Base-by-base conservation (phyloP, 257 asterid genomes). In the Solanum appendiculatum region DNA sequence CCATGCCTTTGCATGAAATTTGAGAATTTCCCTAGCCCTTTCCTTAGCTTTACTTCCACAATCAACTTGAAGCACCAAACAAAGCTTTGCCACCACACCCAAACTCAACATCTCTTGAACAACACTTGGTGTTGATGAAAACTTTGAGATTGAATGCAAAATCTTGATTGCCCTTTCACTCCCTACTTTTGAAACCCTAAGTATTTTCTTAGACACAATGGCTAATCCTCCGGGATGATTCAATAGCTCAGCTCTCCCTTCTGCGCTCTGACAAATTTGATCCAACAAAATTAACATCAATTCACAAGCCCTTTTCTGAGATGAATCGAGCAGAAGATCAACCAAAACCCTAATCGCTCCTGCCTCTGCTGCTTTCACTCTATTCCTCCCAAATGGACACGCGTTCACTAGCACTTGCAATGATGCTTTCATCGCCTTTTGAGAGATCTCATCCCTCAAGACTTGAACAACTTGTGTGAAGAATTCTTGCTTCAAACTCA, bases 151-250 rank as follows among this genome's bases (percentile, higher is more conserved):
- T 66, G 95, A 96, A 29, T 91, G 48, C 36, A 96, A 82, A 3
- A 96, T 92, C 91, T 94, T 92, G 86, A 95, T 95, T 0, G 90
- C 97, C 37, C 91, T 90, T 27, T 95, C 99, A 23, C 90, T 96
- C 3, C 93, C 98, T 4, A 89, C 91, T 33, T 84, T 85, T 0
- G 99, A 96, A 80, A 96, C 97, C 92, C 98, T 93, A 8, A 96
- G 92, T 3, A 95, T 92, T 91, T 95, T 96, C 91, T 95, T 96
- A 3, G 99, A 92, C 4, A 96, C 95, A 5, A 94, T 78, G 5
- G 98, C 99, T 33, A 96, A 13, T 1, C 99, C 99, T 0, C 98
- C 98, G 0, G 92, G 89, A 87, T 96, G 99, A n/a, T 82, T 89
- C 66, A 95, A 34, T 29, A 96, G 58, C 88, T 92, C 98, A 0